Percentiles rank a stretch among this genome's conserved stretches.
Evolutionary conservation across 1,284 basidiomycete genomes (phyloP).

Genomic region (Calocybe gambosa): DNA sequence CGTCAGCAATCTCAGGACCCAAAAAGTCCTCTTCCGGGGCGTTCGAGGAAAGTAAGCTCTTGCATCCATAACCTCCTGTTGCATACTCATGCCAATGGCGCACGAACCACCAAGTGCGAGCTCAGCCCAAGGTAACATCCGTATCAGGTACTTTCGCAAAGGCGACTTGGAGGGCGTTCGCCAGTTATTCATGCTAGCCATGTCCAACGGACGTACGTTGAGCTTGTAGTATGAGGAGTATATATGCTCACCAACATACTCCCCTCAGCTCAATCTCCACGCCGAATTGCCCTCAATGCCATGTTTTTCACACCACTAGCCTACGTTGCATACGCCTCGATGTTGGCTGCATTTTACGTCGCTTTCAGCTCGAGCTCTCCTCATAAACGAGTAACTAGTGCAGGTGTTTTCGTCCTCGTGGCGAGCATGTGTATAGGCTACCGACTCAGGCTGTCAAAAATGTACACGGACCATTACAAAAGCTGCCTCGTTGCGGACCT

Average conservation of each 20-base stretch:
- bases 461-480: conserved; percentile 7
- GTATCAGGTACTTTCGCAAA: conserved; percentile 17
- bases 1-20: too few relatives aligned
- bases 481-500: conserved; percentile 15
- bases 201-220: conserved; percentile 15
- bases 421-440: conserved; percentile 7
- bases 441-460: conserved; percentile 5
- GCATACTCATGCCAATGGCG: neutral
- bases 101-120: neutral
- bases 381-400: conserved; percentile 2
- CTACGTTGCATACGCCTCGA: conserved; percentile 4
- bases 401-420: neutral
- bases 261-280: conserved; percentile 11
- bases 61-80: neutral
- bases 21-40: too few relatives aligned
- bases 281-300: conserved; percentile 1
- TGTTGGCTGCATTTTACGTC: conserved; percentile 4
- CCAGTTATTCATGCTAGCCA: conserved; percentile 12
- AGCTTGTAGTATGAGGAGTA: neutral
- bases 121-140: neutral
- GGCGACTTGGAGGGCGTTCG: conserved; percentile 17
- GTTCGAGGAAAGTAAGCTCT: too few relatives aligned
- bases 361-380: conserved; percentile 2
- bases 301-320: conserved; percentile 2
- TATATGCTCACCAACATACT: neutral